Conservation (phyloP, 805 yeast species). For the Debaryomyces hansenii region DNA sequence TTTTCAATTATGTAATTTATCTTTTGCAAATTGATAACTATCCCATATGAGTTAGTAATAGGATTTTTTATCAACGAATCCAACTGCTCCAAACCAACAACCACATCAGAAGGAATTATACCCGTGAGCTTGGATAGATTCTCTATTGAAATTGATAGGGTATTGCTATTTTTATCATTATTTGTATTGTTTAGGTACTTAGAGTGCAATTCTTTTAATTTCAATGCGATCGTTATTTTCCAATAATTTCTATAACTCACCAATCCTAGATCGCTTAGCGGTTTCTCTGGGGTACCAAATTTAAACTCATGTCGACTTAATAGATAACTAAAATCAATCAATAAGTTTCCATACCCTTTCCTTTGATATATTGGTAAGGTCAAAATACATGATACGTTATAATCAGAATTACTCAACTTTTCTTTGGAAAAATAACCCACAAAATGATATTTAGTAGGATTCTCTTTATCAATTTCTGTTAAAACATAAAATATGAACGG, state of each 20-base stretch:
- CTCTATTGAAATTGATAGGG: conserved; percentile 49
- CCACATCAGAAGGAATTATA: conserved; percentile 81
- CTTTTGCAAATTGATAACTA: conserved; percentile 48
- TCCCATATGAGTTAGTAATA: conserved; percentile 46
- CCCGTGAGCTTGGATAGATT: conserved; percentile 73
- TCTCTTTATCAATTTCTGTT: conserved; percentile 58
- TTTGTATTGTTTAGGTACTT: conserved; percentile 11
- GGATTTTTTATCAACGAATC: conserved; percentile 56
- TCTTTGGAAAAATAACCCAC: conserved; percentile 96
- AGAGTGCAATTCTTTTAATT: conserved; percentile 30
- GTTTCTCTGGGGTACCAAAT: conserved; percentile 94
- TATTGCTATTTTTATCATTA: not conserved
- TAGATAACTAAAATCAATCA: conserved; percentile 87
- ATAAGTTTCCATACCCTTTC: conserved; percentile 82
- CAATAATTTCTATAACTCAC: conserved; percentile 86
- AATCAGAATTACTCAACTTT: conserved; percentile 68
- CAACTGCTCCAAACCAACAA: conserved; percentile 81
- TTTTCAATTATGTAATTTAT: conserved; percentile 43
- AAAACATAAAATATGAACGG: conserved; percentile 89
- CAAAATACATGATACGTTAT: conserved; percentile 86
- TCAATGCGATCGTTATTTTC: conserved; percentile 63
- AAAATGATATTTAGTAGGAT: conserved; percentile 58
- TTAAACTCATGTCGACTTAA: conserved; percentile 72
- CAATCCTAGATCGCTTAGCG: conserved; percentile 82
- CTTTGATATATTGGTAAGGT: conserved; percentile 87